phyloP scores from a whole-genome alignment of 2,329 filamentous ascomycete genomes.

The Sporothrix euskadiensis region DNA sequence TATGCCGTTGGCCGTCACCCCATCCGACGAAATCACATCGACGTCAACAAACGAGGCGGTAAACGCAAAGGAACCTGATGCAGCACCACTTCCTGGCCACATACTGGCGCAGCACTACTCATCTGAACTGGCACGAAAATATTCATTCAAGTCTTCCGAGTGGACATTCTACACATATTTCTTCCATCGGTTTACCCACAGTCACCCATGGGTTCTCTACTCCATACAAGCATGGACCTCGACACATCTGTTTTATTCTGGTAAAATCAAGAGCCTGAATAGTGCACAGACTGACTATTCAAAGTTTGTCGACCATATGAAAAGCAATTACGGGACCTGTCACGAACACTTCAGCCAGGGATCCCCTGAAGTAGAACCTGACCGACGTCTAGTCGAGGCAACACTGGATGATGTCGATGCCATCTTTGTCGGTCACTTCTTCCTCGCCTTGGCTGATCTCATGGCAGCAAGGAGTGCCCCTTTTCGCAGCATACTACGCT shows the following conservation, averaged over 20 bases:
- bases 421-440: constrained; percentile 22
- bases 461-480: background rate
- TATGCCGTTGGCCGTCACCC: background rate
- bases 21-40: background rate
- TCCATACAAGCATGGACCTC: constrained; percentile 19
- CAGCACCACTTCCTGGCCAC: background rate
- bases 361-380: no score
- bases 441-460: constrained; percentile 9
- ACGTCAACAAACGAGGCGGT: background rate
- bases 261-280: background rate
- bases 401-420: background rate
- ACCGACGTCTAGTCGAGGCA: background rate
- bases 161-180: constrained; percentile 23
- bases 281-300: background rate
- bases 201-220: constrained; percentile 10
- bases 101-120: constrained; percentile 19
- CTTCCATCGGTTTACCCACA: constrained; percentile 15
- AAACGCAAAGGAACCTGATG: background rate
- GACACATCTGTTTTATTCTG: constrained; percentile 12
- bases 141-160: constrained; percentile 19
- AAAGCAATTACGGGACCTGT: background rate
- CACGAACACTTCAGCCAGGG: background rate
- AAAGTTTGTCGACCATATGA: background rate
- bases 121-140: constrained; percentile 6
- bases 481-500: constrained; percentile 4